Base-by-base conservation (phyloP, 768 basidiomycete species). In the Pulveroboletus sp. region DNA sequence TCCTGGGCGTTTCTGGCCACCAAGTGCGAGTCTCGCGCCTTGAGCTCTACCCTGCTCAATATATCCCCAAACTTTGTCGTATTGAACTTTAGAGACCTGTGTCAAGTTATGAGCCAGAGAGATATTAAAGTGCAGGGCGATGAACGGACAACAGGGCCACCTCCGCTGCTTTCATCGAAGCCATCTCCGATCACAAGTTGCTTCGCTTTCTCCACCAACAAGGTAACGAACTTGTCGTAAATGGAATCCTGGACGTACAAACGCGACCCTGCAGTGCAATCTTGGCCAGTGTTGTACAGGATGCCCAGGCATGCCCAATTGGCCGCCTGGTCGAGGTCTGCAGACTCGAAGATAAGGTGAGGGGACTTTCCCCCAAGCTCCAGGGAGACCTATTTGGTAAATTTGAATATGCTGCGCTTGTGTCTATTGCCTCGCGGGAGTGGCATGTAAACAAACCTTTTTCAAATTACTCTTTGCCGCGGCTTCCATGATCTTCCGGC, bases 291-390 rank as follows among this genome's bases (percentile, higher is more conserved):
- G 59, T 91, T 91, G 69, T 89, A 93, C 58, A 85, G 84, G 47
- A 94, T 86, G 19, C 93, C 92, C 20, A 94, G 74, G 8, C 84
- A 86, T 19, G 84, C 81, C 92, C 93, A 95, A 56, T 78, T 82
- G 24, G 90, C 88, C 47, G 92, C 91, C 81, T 66, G 50, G 50
- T 97, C 90, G 49, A 97, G 70, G 67, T 97, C 87, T 32, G 94
- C 94, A 35, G 87, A 88, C 59, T 92, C 87, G 60, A 97, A 97
- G 54, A 97, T 73, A 51, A 98, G 72, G 55, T 91, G 84, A 16
- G 90, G 90, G 21, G 87, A 90, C 72, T 97, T 97, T 37, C 94
- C 94, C 27, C 94, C 94, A 6, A 98, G 81, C 66, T 98, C 95
- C 42, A 98, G 77, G 19, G 93, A 93, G 35, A 97, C 78, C 85